phyloP scores from a whole-genome alignment of 192 early-diverging fungal species.

The Radiomyces spectabilis region DNA sequence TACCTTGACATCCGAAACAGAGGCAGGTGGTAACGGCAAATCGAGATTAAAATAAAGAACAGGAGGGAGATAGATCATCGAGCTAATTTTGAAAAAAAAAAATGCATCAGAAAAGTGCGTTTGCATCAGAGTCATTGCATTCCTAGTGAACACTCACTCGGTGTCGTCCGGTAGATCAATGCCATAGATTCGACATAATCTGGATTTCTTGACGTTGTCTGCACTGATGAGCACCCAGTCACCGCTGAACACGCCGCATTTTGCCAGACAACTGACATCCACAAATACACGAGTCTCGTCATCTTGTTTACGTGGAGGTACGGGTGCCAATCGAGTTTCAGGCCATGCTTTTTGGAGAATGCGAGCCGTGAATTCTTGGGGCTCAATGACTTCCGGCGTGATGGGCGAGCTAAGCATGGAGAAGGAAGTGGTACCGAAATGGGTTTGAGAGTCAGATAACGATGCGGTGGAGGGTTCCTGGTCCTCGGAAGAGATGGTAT shows the following conservation, averaged over 20 bases:
- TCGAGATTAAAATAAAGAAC: slow-evolving; percentile 53
- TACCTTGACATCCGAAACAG: slow-evolving; percentile 2
- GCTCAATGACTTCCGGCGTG: slow-evolving; percentile 4
- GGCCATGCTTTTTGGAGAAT: slow-evolving; percentile 31
- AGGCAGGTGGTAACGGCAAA: slow-evolving; percentile 25
- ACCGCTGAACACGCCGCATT: slow-evolving; percentile 49
- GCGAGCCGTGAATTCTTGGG: slow-evolving; percentile 21
- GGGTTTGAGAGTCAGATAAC: background rate
- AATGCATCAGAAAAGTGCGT: background rate
- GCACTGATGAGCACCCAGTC: slow-evolving; percentile 48
- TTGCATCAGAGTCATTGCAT: background rate
- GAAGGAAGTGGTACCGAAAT: slow-evolving; percentile 1
- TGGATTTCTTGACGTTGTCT: slow-evolving; percentile 19
- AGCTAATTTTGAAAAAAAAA: background rate
- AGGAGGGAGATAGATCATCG: slow-evolving; percentile 37
- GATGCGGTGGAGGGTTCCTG: background rate
- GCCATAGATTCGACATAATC: slow-evolving; percentile 34
- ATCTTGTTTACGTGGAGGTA: slow-evolving; percentile 39
- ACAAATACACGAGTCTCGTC: slow-evolving; percentile 43
- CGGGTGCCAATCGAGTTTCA: slow-evolving; percentile 34
- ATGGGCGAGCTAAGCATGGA: background rate
- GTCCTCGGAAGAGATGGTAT: slow-evolving; percentile 1
- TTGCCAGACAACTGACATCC: slow-evolving; percentile 37
- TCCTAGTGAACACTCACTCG: too few species aligned
- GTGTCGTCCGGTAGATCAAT: slow-evolving; percentile 14